Percentiles rank a stretch among this genome's conserved stretches.
Evolutionary conservation across 305 asterid genomes (phyloP).

Genomic region (Salvia sclarea): DNA sequence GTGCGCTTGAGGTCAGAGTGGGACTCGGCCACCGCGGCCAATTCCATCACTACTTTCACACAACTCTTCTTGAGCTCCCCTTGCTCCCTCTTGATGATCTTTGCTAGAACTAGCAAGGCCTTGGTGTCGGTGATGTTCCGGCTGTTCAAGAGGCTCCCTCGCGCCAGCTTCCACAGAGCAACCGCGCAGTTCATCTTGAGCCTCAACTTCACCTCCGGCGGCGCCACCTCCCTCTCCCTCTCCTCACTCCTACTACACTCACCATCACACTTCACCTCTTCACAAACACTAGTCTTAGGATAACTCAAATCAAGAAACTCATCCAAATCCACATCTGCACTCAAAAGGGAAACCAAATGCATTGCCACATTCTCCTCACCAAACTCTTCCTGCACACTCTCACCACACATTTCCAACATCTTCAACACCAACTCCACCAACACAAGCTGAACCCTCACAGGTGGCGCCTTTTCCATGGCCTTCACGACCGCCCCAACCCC

Average conservation of each 20-base stretch:
- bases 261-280: constrained; percentile 26
- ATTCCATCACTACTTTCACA: constrained; percentile 58
- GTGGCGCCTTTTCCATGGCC: constrained; percentile 41
- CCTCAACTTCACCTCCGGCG: constrained; percentile 46
- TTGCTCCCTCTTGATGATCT: constrained; percentile 59
- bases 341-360: constrained; percentile 49
- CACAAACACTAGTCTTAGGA: constrained; percentile 27
- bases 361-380: constrained; percentile 60
- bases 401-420: constrained; percentile 48
- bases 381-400: constrained; percentile 53
- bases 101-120: constrained; percentile 61
- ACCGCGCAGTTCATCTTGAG: constrained; percentile 51
- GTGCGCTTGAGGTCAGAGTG: constrained; percentile 52
- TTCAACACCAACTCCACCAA: constrained; percentile 48
- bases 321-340: constrained; percentile 51
- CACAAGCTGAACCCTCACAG: constrained; percentile 38
- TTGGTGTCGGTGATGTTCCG: constrained; percentile 59
- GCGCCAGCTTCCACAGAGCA: constrained; percentile 61
- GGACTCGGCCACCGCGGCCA: constrained; percentile 61
- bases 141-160: constrained; percentile 55
- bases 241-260: constrained; percentile 31
- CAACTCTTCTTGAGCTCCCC: constrained; percentile 52
- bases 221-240: constrained; percentile 48
- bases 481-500: constrained; percentile 51
- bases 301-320: constrained; percentile 41